These are phyloP conservation scores for Suillus subluteus DNA, from an alignment of 768 basidiomycete genomes.

Conservation along the genomic window DNA sequence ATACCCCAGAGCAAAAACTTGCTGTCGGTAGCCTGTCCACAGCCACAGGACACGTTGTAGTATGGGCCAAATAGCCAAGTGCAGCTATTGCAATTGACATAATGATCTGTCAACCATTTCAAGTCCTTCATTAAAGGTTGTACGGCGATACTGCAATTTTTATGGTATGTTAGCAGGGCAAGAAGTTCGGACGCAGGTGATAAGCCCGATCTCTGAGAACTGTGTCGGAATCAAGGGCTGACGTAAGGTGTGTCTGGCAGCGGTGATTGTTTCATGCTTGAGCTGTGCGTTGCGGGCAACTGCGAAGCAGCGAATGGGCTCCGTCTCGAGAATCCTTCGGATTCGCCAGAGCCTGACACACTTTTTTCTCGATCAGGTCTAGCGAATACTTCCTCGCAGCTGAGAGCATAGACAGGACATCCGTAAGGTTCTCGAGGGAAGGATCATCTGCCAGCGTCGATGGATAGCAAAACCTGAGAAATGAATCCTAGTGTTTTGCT, in stretches of 20 bases:
- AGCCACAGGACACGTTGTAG: not conserved
- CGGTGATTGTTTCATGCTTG: not conserved
- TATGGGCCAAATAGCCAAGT: not conserved
- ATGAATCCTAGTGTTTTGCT: not conserved
- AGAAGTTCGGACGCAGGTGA: constrained; percentile 1
- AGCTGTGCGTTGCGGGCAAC: not conserved
- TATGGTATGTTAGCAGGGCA: not conserved
- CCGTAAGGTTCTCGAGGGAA: not conserved
- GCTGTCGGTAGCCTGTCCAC: not conserved
- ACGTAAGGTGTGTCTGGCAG: not conserved
- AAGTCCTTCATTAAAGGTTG: not conserved
- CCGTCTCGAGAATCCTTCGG: not conserved
- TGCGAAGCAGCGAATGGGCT: not conserved
- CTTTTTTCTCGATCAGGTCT: constrained; percentile 2
- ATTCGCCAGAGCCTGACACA: constrained; percentile 1
- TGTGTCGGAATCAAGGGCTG: not conserved
- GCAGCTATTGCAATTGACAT: not conserved
- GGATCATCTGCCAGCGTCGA: constrained; percentile 1
- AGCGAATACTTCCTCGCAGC: constrained; percentile 3
- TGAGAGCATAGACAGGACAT: not conserved
- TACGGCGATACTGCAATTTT: not conserved
- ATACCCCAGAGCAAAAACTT: not conserved
- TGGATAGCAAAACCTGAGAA: constrained; percentile 5
- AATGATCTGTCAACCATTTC: not conserved
- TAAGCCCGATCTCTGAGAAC: not conserved